Evolutionary conservation across 495 filamentous ascomycete species (phyloP).

Genomic region (Hypoxylon subgilvum): DNA sequence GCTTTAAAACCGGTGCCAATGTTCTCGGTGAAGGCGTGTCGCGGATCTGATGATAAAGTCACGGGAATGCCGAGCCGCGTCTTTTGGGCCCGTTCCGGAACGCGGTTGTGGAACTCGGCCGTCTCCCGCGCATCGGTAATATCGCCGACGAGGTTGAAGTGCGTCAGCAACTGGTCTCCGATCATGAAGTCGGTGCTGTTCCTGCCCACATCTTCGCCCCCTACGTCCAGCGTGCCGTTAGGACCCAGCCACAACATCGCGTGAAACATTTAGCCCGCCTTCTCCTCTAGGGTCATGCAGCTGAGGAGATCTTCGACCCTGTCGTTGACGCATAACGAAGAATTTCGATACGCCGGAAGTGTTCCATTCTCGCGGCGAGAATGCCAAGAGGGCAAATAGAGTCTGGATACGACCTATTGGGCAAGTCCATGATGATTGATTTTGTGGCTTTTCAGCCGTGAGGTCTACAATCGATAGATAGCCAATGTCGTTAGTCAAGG

Average conservation of each 20-base stretch:
- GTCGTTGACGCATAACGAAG: slow-evolving; percentile 51
- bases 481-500: not conserved
- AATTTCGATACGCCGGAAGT: slow-evolving; percentile 10
- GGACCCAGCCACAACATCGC: slow-evolving; percentile 28
- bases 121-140: slow-evolving; percentile 16
- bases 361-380: slow-evolving; percentile 14
- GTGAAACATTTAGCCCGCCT: slow-evolving; percentile 65
- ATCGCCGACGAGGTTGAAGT: slow-evolving; percentile 32
- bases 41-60: slow-evolving; percentile 34
- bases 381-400: slow-evolving; percentile 13
- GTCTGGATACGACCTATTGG: not conserved
- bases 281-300: slow-evolving; percentile 68
- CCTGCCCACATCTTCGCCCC: not conserved
- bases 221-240: slow-evolving; percentile 32
- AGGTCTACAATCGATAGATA: not conserved
- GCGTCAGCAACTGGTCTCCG: slow-evolving; percentile 26
- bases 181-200: slow-evolving; percentile 36
- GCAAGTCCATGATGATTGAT: slow-evolving; percentile 5
- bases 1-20: slow-evolving; percentile 31
- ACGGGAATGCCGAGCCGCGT: slow-evolving; percentile 37
- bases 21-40: slow-evolving; percentile 33
- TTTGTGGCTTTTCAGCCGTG: not conserved
- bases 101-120: slow-evolving; percentile 28
- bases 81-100: slow-evolving; percentile 29
- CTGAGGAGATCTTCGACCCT: slow-evolving; percentile 63